These are phyloP conservation scores for Linnemannia zychae DNA, from an alignment of 192 early-diverging fungal species.

Conservation along the genomic window DNA sequence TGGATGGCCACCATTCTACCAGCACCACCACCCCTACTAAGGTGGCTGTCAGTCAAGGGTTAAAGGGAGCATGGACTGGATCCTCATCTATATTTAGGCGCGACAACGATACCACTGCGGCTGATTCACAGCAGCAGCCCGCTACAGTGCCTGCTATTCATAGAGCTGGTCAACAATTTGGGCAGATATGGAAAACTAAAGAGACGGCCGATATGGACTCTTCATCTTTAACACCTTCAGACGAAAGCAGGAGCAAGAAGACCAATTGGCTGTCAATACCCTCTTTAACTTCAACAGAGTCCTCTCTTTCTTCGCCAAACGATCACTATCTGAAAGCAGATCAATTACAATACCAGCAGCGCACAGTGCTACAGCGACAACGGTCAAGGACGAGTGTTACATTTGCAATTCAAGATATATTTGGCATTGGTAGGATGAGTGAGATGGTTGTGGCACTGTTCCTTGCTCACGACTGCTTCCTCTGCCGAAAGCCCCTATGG, in stretches of 20 bases:
- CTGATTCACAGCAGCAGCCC: neutral
- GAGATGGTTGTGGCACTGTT: slow-evolving; percentile 46
- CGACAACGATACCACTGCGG: neutral
- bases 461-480: slow-evolving; percentile 44
- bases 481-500: slow-evolving; percentile 35
- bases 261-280: slow-evolving; percentile 7
- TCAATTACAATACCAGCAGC: slow-evolving; percentile 1
- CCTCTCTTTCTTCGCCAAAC: neutral
- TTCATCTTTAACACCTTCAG: neutral
- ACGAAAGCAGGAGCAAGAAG: neutral
- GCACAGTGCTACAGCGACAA: neutral
- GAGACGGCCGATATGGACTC: neutral
- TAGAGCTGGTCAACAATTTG: neutral
- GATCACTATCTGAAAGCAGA: slow-evolving; percentile 7
- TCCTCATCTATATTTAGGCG: neutral
- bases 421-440: slow-evolving; percentile 37
- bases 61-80: neutral
- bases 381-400: slow-evolving; percentile 13
- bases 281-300: neutral
- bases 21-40: neutral
- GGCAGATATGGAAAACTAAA: neutral
- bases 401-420: slow-evolving; percentile 37
- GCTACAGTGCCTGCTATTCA: too few relatives aligned
- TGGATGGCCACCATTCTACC: slow-evolving; percentile 17
- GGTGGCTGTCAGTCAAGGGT: neutral